These are phyloP conservation scores for Cydonia oblonga DNA, from an alignment of 331 rosid genomes.

Conservation along the genomic window DNA sequence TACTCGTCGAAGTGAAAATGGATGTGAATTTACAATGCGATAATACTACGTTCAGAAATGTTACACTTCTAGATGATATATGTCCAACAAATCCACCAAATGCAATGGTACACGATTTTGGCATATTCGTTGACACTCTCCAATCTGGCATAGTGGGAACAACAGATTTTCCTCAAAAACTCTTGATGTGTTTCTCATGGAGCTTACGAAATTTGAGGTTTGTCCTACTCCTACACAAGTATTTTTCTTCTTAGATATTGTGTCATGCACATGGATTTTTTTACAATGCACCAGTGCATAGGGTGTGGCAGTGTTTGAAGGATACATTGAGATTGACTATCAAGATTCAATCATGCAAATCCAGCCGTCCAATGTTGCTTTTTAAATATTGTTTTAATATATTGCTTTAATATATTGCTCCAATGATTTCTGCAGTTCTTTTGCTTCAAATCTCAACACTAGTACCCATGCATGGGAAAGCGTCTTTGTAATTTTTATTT, in stretches of 20 bases:
- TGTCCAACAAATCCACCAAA: background rate
- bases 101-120: background rate
- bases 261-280: no score
- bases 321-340: no score
- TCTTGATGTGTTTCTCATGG: background rate
- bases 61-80: background rate
- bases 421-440: background rate
- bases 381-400: background rate
- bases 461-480: background rate
- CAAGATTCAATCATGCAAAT: no score
- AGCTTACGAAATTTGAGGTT: background rate
- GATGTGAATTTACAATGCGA: background rate
- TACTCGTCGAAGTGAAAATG: background rate
- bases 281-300: no score
- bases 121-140: background rate
- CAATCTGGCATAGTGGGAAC: background rate
- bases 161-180: background rate
- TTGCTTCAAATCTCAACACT: background rate
- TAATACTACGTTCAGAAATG: background rate
- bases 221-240: no score
- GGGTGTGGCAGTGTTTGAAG: no score
- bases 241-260: no score
- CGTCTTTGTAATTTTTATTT: background rate
- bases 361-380: no score
- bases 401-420: no score